Conservation (phyloP, 169 alveolate genomes). For the Babesia gibsoni region DNA sequence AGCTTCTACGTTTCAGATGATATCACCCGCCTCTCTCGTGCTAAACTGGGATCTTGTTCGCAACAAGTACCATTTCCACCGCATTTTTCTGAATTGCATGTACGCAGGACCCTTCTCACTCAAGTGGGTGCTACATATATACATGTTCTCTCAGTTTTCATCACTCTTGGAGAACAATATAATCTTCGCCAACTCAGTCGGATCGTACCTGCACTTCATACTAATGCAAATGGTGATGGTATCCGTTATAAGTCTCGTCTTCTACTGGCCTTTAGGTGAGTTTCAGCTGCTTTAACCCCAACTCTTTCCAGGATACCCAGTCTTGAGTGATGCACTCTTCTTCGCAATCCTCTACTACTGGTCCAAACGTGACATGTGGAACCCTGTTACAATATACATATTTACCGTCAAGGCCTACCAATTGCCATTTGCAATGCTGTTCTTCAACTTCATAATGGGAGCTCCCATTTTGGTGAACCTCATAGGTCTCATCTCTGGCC, state of each 20-base stretch:
- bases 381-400: slow-evolving; percentile 77
- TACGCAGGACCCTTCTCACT: slow-evolving; percentile 85
- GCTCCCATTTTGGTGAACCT: slow-evolving; percentile 81
- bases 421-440: slow-evolving; percentile 82
- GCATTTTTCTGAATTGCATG: slow-evolving; percentile 77
- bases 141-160: slow-evolving; percentile 79
- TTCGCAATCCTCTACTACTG: slow-evolving; percentile 83
- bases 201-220: slow-evolving; percentile 79
- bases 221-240: slow-evolving; percentile 70
- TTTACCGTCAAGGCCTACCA: slow-evolving; percentile 82
- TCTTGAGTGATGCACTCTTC: slow-evolving; percentile 71
- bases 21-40: slow-evolving; percentile 72
- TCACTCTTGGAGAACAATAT: slow-evolving; percentile 75
- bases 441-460: slow-evolving; percentile 84
- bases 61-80: slow-evolving; percentile 76
- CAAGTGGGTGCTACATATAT: slow-evolving; percentile 78
- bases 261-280: slow-evolving; percentile 80
- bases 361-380: slow-evolving; percentile 84
- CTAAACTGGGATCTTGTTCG: slow-evolving; percentile 78
- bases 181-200: slow-evolving; percentile 68
- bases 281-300: slow-evolving; percentile 39
- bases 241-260: slow-evolving; percentile 65
- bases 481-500: slow-evolving; percentile 85
- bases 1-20: slow-evolving; percentile 68
- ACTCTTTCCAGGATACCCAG: slow-evolving; percentile 66